Percentiles rank a stretch among this genome's conserved stretches.
Evolutionary conservation across 2,329 filamentous ascomycete genomes (phyloP).

Genomic region (Neurospora crassa): DNA sequence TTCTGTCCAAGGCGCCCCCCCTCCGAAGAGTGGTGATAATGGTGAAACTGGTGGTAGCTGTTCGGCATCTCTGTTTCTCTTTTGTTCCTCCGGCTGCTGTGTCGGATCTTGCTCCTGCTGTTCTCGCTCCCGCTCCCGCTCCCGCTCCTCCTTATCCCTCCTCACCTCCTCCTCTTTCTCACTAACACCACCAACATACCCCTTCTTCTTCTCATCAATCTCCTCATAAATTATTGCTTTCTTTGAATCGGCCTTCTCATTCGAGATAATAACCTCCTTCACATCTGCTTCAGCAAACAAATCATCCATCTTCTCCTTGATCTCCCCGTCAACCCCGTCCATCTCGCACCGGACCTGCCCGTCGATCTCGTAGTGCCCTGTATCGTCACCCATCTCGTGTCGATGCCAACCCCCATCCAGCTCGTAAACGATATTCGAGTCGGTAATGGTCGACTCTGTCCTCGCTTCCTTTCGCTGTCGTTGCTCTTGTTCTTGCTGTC

Average conservation of each 20-base stretch:
- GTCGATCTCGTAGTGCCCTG: constrained; percentile 12
- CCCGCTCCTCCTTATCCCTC: background rate
- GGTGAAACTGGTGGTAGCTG: background rate
- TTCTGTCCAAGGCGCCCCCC: background rate
- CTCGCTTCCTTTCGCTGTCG: background rate
- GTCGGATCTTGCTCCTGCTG: background rate
- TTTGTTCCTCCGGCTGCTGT: background rate
- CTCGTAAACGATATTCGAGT: constrained; percentile 6
- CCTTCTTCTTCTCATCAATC: background rate
- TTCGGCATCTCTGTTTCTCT: background rate
- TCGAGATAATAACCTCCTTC: background rate
- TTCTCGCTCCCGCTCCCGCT: background rate
- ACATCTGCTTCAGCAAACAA: background rate
- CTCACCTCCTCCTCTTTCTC: background rate
- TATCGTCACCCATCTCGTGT: constrained; percentile 11
- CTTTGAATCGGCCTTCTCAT: background rate
- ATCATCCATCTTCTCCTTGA: background rate
- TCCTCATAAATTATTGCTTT: background rate
- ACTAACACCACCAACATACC: background rate
- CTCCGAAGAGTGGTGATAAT: background rate
- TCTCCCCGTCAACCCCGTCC: background rate
- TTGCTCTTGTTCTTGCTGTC: background rate
- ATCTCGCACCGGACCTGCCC: background rate
- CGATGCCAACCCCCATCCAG: constrained; percentile 11
- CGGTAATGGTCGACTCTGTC: background rate